These are phyloP conservation scores for Clarireedia monteithiana DNA, from an alignment of 2,329 filamentous ascomycete species.

Conservation along the genomic window DNA sequence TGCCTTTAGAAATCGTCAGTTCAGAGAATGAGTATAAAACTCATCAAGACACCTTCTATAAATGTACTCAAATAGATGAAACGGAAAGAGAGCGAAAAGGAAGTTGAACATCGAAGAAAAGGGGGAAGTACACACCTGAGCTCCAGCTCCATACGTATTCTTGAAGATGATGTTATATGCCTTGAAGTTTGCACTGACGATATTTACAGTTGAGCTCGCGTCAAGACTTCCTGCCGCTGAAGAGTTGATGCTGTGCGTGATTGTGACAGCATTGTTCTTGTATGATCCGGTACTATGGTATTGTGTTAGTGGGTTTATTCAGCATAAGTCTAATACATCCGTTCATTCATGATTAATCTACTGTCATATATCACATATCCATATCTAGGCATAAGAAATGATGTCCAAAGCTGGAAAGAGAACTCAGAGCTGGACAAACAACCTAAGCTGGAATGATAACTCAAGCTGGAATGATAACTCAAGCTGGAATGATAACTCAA, in stretches of 20 bases:
- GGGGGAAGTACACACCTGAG: background rate
- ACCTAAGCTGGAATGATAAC: too few species aligned
- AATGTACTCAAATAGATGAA: too few species aligned
- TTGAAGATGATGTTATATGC: conserved; percentile 1
- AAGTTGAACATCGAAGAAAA: background rate
- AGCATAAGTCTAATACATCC: too few species aligned
- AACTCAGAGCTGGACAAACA: too few species aligned
- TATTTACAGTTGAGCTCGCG: background rate
- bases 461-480: too few species aligned
- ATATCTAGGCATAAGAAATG: too few species aligned
- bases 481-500: too few species aligned
- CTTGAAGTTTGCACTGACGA: background rate
- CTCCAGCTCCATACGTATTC: conserved; percentile 2
- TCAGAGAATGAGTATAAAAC: background rate
- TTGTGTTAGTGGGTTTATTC: too few species aligned
- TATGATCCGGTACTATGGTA: background rate
- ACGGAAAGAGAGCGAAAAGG: background rate
- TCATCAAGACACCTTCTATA: too few species aligned
- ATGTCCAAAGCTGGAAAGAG: too few species aligned
- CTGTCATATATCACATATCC: too few species aligned
- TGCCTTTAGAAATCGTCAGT: conserved; percentile 28
- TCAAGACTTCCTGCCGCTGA: background rate
- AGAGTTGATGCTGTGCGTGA: background rate
- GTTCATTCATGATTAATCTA: too few species aligned
- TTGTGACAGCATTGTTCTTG: background rate